Conservation (phyloP, 2,329 filamentous ascomycete genomes). For the Sporothrix schenckii region DNA sequence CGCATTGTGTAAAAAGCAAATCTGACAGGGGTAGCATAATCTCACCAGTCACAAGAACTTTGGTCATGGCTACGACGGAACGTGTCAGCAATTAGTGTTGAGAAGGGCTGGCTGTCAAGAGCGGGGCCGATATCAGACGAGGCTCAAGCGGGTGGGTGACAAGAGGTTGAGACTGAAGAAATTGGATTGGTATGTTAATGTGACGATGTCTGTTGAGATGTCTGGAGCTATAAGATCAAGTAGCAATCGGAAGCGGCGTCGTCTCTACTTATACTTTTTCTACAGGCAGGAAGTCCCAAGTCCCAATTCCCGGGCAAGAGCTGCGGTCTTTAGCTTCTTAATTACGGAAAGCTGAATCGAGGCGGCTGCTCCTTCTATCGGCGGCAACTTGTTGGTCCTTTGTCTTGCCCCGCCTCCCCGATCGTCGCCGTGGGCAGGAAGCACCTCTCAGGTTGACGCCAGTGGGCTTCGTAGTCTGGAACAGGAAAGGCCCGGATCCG, state of each 20-base stretch:
- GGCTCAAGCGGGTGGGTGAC: background rate
- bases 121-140: background rate
- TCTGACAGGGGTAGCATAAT: background rate
- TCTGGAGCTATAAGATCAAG: background rate
- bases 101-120: background rate
- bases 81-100: conserved; percentile 17
- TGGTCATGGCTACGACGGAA: conserved; percentile 46
- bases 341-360: background rate
- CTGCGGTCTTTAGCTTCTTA: conserved; percentile 26
- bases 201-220: too few species aligned
- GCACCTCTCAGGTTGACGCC: background rate
- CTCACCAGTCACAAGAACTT: conserved; percentile 52
- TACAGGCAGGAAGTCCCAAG: background rate
- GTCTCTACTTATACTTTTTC: conserved; percentile 16
- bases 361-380: background rate
- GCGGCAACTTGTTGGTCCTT: background rate
- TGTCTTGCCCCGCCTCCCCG: conserved; percentile 4
- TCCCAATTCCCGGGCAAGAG: background rate
- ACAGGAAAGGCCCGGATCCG: background rate
- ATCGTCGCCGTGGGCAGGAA: background rate
- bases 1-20: background rate
- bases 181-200: too few species aligned
- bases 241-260: background rate
- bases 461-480: background rate
- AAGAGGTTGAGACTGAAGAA: background rate